Evolutionary conservation across 179 eudicot species (phyloP).

Genomic region (Silene noctiflora): DNA sequence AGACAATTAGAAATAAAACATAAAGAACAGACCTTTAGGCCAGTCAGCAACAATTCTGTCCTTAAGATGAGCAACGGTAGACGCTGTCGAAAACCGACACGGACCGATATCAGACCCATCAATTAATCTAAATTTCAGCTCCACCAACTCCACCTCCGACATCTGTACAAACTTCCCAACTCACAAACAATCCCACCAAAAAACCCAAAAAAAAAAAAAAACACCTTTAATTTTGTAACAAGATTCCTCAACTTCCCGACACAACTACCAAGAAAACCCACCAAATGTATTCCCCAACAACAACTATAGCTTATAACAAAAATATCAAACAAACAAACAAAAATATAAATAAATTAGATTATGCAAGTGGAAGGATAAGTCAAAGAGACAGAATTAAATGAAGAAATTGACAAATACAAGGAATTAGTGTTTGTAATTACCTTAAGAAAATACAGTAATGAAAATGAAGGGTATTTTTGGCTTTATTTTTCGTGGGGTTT

Average conservation of each 20-base stretch:
- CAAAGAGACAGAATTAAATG: background rate
- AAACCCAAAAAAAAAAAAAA: too few relatives aligned
- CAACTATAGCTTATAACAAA: background rate
- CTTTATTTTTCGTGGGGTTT: too few relatives aligned
- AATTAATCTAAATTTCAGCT: slow-evolving; percentile 67
- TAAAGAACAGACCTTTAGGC: slow-evolving; percentile 64
- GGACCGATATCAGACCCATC: slow-evolving; percentile 92
- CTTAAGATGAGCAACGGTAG: slow-evolving; percentile 68
- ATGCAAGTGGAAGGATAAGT: background rate
- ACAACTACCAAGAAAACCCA: slow-evolving; percentile 7
- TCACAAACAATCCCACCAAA: slow-evolving; percentile 6
- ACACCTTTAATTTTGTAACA: background rate
- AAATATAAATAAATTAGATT: background rate
- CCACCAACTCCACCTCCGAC: slow-evolving; percentile 59
- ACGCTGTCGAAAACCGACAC: slow-evolving; percentile 50
- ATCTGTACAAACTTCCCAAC: slow-evolving; percentile 31
- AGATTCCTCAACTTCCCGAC: slow-evolving; percentile 12
- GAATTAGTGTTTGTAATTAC: background rate
- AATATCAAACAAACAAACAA: background rate
- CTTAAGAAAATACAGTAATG: background rate
- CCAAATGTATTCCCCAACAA: slow-evolving; percentile 12
- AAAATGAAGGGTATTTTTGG: too few relatives aligned
- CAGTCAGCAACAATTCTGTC: slow-evolving; percentile 72
- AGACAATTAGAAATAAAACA: background rate
- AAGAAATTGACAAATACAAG: background rate